Conservation (phyloP, 202 grass and related monocot genomes). For the Eragrostis tef region DNA sequence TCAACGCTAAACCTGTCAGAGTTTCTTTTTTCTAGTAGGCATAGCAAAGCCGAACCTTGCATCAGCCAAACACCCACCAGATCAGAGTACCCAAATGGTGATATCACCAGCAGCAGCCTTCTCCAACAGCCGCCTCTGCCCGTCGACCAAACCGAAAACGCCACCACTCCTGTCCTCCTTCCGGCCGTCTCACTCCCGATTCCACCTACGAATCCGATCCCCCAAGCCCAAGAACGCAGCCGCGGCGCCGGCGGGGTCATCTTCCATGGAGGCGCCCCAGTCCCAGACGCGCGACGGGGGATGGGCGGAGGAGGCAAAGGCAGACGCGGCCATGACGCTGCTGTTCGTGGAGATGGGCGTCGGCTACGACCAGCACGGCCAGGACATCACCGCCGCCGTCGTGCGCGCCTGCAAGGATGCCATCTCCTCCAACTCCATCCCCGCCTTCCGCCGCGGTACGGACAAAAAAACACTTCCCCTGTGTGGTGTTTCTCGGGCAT, state of each 20-base stretch:
- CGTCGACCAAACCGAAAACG: constrained; percentile 5
- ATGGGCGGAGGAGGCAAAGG: constrained; percentile 6
- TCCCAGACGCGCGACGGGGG: constrained; percentile 40
- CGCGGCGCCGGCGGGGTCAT: constrained; percentile 20
- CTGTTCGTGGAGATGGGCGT: constrained; percentile 99
- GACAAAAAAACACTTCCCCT: constrained; percentile 13
- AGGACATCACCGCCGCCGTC: constrained; percentile 83
- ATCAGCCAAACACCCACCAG: too few species aligned
- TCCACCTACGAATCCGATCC: constrained; percentile 26
- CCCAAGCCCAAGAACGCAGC: background rate
- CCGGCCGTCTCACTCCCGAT: constrained; percentile 11
- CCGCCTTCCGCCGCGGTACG: constrained; percentile 84
- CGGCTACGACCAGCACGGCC: constrained; percentile 95
- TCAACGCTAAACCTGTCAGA: too few species aligned
- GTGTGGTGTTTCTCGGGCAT: constrained; percentile 8
- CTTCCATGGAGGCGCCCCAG: constrained; percentile 50
- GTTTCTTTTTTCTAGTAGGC: too few species aligned
- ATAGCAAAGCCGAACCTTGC: background rate
- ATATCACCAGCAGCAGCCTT: constrained; percentile 4
- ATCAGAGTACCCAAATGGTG: background rate
- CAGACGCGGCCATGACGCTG: constrained; percentile 61
- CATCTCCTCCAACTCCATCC: constrained; percentile 97
- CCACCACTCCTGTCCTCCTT: background rate
- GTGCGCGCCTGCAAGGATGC: constrained; percentile 90
- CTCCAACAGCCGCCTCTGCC: background rate